Percentiles rank a stretch among this genome's conserved stretches.
Conservation (phyloP, 2,329 filamentous ascomycete species). For the Colletotrichum lentis region DNA sequence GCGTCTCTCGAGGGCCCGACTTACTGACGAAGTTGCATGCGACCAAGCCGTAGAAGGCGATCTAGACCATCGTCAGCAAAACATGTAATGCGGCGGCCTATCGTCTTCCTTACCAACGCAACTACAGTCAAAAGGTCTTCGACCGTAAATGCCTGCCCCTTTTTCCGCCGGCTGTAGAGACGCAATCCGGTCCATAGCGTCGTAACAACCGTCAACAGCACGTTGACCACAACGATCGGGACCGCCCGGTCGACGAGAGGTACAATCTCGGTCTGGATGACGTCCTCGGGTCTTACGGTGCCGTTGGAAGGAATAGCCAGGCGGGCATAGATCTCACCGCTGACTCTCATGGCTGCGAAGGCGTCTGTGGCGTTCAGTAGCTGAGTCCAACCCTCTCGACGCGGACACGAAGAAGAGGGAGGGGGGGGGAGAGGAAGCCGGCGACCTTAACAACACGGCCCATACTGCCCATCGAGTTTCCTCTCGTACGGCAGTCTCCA, state of each 20-base stretch:
- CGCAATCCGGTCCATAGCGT: conserved; percentile 10
- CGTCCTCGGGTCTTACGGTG: not conserved
- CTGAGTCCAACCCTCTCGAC: not conserved
- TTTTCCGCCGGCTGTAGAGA: conserved; percentile 4
- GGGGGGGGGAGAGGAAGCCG: not conserved
- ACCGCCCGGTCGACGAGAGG: conserved; percentile 9
- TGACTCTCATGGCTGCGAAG: not conserved
- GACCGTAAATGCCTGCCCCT: conserved; percentile 8
- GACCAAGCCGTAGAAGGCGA: conserved; percentile 6
- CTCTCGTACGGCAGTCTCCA: not conserved
- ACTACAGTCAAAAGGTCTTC: conserved; percentile 8
- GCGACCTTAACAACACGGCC: not conserved
- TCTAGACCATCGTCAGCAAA: not conserved
- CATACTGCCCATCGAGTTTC: not conserved
- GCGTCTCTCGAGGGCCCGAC: not conserved
- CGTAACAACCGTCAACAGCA: not conserved
- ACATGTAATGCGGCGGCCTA: too few relatives aligned
- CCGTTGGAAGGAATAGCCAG: conserved; percentile 4
- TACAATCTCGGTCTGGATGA: conserved; percentile 8
- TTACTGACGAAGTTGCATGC: conserved; percentile 13
- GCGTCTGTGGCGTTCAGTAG: not conserved
- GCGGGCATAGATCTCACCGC: not conserved
- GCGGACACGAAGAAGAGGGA: not conserved
- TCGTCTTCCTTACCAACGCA: not conserved
- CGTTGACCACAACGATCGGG: conserved; percentile 1